A percentile compares a stretch with the other conserved stretches of the same genome.
Evolutionary conservation across 164 flowering plant genomes (phyloP).

Genomic region (Taxillus chinensis): DNA sequence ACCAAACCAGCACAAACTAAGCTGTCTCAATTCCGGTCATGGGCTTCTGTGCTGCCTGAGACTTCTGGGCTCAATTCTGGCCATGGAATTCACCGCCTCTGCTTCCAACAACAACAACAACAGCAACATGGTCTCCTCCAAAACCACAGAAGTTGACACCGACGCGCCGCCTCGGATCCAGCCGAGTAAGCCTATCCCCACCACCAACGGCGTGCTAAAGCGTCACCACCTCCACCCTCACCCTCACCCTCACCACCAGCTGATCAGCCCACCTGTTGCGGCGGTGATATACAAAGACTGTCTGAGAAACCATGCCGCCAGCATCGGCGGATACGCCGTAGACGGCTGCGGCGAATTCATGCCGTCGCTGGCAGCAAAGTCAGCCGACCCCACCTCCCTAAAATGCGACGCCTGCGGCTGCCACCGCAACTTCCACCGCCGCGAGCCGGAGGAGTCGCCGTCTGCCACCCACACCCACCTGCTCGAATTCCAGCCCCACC

Average conservation of each 20-base stretch:
- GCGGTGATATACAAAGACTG: conserved; percentile 46
- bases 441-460: conserved; percentile 16
- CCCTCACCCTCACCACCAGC: conserved; percentile 6
- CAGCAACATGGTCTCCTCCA: conserved; percentile 14
- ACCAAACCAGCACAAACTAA: too few species aligned
- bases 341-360: conserved; percentile 76
- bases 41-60: too few species aligned
- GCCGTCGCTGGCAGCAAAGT: conserved; percentile 33
- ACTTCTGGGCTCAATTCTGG: too few species aligned
- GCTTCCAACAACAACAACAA: background rate
- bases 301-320: conserved; percentile 49
- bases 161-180: conserved; percentile 31
- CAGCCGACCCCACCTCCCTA: conserved; percentile 33
- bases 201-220: conserved; percentile 35
- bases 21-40: too few species aligned
- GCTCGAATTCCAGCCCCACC: conserved; percentile 15
- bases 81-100: conserved; percentile 18
- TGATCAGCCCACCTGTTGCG: conserved; percentile 7
- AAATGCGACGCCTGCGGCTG: conserved; percentile 63
- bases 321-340: conserved; percentile 48
- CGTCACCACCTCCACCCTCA: conserved; percentile 19
- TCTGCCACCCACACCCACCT: background rate
- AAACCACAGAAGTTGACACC: conserved; percentile 21
- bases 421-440: conserved; percentile 60
- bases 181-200: conserved; percentile 21